phyloP scores from a whole-genome alignment of 1,139 yeast species.

The Petasospora rhodanensis region DNA sequence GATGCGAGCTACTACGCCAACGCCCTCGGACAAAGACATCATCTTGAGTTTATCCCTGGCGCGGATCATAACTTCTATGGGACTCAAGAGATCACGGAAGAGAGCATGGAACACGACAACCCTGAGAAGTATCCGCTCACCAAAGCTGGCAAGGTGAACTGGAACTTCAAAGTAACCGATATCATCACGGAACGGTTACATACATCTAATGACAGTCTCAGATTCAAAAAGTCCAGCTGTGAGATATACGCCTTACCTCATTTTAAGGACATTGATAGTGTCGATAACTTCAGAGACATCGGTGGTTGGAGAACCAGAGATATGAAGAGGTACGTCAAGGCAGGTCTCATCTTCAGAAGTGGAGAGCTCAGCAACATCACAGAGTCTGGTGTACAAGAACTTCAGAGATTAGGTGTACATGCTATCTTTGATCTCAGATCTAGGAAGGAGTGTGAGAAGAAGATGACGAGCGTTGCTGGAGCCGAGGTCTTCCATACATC shows the following conservation, averaged over 20 bases:
- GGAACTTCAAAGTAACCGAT: constrained; percentile 51
- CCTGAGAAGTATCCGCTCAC: constrained; percentile 41
- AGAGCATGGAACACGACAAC: constrained; percentile 32
- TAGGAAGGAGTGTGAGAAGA: constrained; percentile 48
- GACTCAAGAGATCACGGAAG: constrained; percentile 30
- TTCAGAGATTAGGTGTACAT: constrained; percentile 46
- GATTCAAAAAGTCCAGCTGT: constrained; percentile 43
- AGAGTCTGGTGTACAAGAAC: constrained; percentile 37
- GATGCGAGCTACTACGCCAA: constrained; percentile 62
- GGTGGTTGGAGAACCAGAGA: constrained; percentile 62
- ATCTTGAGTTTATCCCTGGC: constrained; percentile 50
- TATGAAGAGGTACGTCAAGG: constrained; percentile 42
- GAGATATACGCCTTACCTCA: constrained; percentile 40
- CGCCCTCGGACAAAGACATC: constrained; percentile 51
- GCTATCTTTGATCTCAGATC: constrained; percentile 70
- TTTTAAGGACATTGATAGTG: constrained; percentile 64
- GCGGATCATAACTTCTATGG: constrained; percentile 88
- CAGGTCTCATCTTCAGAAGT: constrained; percentile 56
- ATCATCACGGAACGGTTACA: constrained; percentile 48
- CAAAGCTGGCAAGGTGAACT: constrained; percentile 47
- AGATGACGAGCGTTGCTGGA: constrained; percentile 55
- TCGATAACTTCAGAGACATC: constrained; percentile 71
- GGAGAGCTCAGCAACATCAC: constrained; percentile 56
- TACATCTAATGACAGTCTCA: constrained; percentile 44
- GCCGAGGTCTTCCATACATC: no score